Evolutionary conservation across 129 eudicot species (phyloP).

Genomic region (Flaveria bidentis): DNA sequence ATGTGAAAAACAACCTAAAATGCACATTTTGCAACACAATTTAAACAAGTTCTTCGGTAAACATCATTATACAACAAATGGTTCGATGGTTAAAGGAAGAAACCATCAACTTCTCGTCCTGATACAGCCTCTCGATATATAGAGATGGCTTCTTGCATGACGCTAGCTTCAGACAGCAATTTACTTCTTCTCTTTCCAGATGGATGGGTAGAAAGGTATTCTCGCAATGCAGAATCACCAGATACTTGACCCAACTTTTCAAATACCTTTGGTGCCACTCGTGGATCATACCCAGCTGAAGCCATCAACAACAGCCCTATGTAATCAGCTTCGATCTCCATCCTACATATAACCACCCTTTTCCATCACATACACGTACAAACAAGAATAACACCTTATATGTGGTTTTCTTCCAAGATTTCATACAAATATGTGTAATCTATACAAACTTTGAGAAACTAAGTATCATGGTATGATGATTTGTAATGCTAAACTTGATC

Average conservation of each 20-base stretch:
- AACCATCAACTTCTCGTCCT: slow-evolving; percentile 75
- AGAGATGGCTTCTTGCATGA: slow-evolving; percentile 57
- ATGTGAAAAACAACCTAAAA: background rate
- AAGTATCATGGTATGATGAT: background rate
- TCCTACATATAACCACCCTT: slow-evolving; percentile 41
- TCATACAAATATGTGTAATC: background rate
- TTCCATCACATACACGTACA: slow-evolving; percentile 1
- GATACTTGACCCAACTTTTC: slow-evolving; percentile 70
- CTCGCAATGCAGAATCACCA: slow-evolving; percentile 57
- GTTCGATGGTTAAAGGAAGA: slow-evolving; percentile 51
- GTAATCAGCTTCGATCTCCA: slow-evolving; percentile 98
- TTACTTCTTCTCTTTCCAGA: slow-evolving; percentile 85
- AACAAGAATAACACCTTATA: background rate
- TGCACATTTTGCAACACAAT: background rate
- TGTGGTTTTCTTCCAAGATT: background rate
- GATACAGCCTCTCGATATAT: slow-evolving; percentile 54
- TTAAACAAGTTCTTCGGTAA: background rate
- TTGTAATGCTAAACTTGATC: background rate
- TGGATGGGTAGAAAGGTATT: slow-evolving; percentile 92
- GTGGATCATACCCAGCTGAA: slow-evolving; percentile 87
- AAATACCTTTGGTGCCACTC: slow-evolving; percentile 75
- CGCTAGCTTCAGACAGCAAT: slow-evolving; percentile 65
- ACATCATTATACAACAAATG: background rate
- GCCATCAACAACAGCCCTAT: slow-evolving; percentile 78
- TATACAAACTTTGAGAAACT: background rate